Percentiles rank a stretch among this genome's conserved stretches.
These are phyloP conservation scores for Xylaria sp. DNA, from an alignment of 2,329 filamentous ascomycete genomes.

Conservation along the genomic window DNA sequence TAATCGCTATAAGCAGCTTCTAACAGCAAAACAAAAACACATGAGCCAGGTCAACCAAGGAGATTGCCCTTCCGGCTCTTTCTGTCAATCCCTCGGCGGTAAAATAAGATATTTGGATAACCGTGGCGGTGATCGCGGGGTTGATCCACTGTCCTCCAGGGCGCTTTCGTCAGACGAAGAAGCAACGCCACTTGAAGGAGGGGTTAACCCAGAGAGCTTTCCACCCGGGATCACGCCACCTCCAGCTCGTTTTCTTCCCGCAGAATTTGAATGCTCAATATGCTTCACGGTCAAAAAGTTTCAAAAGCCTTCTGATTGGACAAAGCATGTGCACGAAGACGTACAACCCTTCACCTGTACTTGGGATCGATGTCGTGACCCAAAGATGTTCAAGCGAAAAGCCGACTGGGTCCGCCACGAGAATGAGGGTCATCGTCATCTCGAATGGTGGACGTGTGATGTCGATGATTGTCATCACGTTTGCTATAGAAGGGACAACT, in stretches of 20 bases:
- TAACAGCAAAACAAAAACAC: conserved; percentile 74
- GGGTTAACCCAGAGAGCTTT: conserved; percentile 75
- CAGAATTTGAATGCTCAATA: conserved; percentile 86
- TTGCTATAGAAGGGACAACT: conserved; percentile 90
- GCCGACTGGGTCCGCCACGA: conserved; percentile 96
- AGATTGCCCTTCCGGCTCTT: conserved; percentile 64
- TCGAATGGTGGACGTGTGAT: conserved; percentile 90
- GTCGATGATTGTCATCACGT: conserved; percentile 79
- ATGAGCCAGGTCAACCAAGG: conserved; percentile 57
- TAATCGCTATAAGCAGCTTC: conserved; percentile 76
- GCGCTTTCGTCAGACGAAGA: conserved; percentile 68
- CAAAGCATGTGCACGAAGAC: conserved; percentile 93
- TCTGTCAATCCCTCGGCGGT: conserved; percentile 73
- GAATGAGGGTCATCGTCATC: conserved; percentile 85
- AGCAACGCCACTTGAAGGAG: conserved; percentile 70
- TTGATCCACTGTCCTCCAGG: conserved; percentile 60
- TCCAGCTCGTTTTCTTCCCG: conserved; percentile 76
- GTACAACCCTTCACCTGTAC: conserved; percentile 93
- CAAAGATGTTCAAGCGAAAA: conserved; percentile 93
- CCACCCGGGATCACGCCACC: conserved; percentile 82
- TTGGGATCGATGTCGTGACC: conserved; percentile 79
- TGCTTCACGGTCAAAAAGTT: conserved; percentile 87
- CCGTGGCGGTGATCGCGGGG: conserved; percentile 62
- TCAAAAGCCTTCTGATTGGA: conserved; percentile 93
- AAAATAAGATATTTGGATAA: conserved; percentile 65